phyloP scores from a whole-genome alignment of 768 basidiomycete species.

The Russula virescens region DNA sequence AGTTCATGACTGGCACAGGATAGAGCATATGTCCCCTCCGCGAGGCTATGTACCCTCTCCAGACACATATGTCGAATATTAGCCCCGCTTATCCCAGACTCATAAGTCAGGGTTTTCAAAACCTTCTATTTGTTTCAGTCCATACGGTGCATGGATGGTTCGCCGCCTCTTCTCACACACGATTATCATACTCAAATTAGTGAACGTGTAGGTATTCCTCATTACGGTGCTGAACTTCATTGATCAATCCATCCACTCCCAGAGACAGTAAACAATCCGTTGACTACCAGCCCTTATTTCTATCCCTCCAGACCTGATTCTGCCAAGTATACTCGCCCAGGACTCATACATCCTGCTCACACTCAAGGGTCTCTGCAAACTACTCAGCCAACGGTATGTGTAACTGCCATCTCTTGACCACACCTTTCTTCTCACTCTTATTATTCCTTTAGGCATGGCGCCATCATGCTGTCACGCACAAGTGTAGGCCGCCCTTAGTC shows the following conservation, averaged over 20 bases:
- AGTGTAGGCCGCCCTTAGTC: too few relatives aligned
- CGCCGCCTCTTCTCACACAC: constrained; percentile 35
- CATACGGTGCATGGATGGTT: too few relatives aligned
- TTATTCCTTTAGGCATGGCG: too few relatives aligned
- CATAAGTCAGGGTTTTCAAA: too few relatives aligned
- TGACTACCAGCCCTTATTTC: constrained; percentile 2
- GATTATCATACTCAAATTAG: constrained; percentile 51
- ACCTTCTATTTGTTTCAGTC: too few relatives aligned
- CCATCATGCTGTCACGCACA: too few relatives aligned
- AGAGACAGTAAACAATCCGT: constrained; percentile 17
- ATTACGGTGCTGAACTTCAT: constrained; percentile 16
- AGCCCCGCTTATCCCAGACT: too few relatives aligned
- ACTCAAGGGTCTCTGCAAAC: not conserved
- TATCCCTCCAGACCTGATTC: constrained; percentile 19
- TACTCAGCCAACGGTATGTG: too few relatives aligned
- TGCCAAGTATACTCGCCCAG: constrained; percentile 14
- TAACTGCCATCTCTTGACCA: too few relatives aligned
- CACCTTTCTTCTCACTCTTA: too few relatives aligned
- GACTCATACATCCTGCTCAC: not conserved
- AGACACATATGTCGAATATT: too few relatives aligned
- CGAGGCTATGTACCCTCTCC: too few relatives aligned
- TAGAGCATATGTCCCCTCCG: constrained; percentile 13
- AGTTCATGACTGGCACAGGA: constrained; percentile 31
- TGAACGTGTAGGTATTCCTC: constrained; percentile 42
- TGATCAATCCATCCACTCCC: constrained; percentile 16